A percentile compares a stretch with the other conserved stretches of the same genome.
phyloP scores from a whole-genome alignment of 2,329 filamentous ascomycete species.

The Colletotrichum nymphaeae region DNA sequence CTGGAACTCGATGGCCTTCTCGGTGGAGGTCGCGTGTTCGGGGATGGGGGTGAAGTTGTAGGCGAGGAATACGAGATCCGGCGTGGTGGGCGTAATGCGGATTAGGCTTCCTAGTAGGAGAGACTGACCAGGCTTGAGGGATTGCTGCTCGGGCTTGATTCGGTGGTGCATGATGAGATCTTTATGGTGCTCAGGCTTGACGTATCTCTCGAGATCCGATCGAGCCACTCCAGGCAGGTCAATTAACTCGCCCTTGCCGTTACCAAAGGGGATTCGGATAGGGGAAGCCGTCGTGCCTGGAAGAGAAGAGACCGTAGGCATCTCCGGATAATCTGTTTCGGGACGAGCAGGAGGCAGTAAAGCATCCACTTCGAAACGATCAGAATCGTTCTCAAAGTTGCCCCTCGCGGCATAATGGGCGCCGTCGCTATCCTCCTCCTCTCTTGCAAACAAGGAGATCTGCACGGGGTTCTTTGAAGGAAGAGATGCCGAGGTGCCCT shows the following conservation, averaged over 20 bases:
- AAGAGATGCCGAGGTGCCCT: conserved; percentile 56
- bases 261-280: conserved; percentile 91
- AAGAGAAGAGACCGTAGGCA: conserved; percentile 87
- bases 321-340: conserved; percentile 81
- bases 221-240: conserved; percentile 90
- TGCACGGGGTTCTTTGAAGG: conserved; percentile 20
- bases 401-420: conserved; percentile 19
- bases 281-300: conserved; percentile 96
- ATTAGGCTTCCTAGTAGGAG: conserved; percentile 88
- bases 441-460: conserved; percentile 31
- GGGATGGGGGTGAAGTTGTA: conserved; percentile 87
- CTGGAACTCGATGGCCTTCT: conserved; percentile 83
- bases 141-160: conserved; percentile 77
- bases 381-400: conserved; percentile 39
- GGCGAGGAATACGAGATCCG: conserved; percentile 76
- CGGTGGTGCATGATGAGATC: conserved; percentile 84
- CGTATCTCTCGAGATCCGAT: conserved; percentile 76
- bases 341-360: conserved; percentile 82
- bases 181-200: conserved; percentile 72
- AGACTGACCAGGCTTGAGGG: conserved; percentile 81
- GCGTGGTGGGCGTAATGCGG: conserved; percentile 81
- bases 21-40: conserved; percentile 80
- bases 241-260: conserved; percentile 88
- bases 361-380: conserved; percentile 53
- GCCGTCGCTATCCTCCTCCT: conserved; percentile 28